Evolutionary conservation across 2,329 filamentous ascomycete genomes (phyloP), one percentile per base, ranked within the genome.

Genomic region (Aspergillus caelatus): DNA sequence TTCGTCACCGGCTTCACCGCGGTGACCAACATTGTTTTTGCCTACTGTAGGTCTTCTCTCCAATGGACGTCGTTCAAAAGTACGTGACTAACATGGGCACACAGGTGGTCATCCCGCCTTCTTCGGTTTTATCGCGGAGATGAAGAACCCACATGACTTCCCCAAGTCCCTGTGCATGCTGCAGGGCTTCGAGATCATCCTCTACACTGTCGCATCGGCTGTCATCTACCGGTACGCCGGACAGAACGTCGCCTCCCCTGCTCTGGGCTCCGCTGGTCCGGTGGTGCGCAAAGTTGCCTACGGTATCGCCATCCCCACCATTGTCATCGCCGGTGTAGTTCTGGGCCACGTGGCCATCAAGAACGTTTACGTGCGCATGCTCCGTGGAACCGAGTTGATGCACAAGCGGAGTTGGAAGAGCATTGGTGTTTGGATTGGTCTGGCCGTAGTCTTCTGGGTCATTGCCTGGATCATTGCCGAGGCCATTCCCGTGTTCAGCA

Each of bases 151-250:
- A 3, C 75, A 79, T 46, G 84, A 88, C 62, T 90, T 86, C 74
- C 81, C 83, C 55, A 89, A 89, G 75, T 84, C 88, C 5, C 84
- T 93, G 62, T 81, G 83, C 70, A 74, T 88, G 61, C 82, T 90
- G 26, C 87, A 90, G 73, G 78, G 80, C 28, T 80, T 82, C 58
- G 86, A 89, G 65, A 87, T 86, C 0, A 71, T 78, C 28, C 82
- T 91, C 52, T 92, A 92, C 73, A 82, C 89, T 21, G 72, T 89
- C 16, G 88, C 88, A 0, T 89, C 88, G 11, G 83, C 86, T 16
- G 84, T 92, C 48, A 88, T 91, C 69, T 92, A 92, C 76, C 82
- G 86, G 67, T 92, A 85, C 70, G 87, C 85, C 10, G 90, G 90
- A 0, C 77, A 82, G 1, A 75, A 81, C 8, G 89, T 92, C 3